A percentile compares a stretch with the other conserved stretches of the same genome.
These are phyloP conservation scores for Acacia acuminata DNA, from an alignment of 306 rosid genomes.

Conservation along the genomic window DNA sequence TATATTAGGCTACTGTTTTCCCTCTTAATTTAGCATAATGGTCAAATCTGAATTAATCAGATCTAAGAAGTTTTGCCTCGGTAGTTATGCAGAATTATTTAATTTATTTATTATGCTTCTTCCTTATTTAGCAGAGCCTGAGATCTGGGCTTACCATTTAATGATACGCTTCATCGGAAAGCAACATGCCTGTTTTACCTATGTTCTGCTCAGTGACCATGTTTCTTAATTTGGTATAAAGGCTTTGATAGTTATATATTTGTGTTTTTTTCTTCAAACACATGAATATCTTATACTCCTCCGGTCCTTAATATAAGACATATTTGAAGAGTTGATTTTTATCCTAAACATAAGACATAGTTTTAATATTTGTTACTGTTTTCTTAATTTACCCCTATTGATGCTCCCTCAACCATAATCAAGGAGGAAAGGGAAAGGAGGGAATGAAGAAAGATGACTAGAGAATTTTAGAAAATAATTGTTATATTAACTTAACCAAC, in stretches of 20 bases:
- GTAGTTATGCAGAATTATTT: background rate
- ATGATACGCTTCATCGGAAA: background rate
- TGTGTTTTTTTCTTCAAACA: too few relatives aligned
- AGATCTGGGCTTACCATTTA: background rate
- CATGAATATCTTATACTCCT: too few relatives aligned
- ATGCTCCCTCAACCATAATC: too few relatives aligned
- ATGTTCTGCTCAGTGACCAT: background rate
- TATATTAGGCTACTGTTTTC: background rate
- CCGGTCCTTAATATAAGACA: too few relatives aligned
- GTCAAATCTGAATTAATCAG: background rate
- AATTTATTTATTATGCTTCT: background rate
- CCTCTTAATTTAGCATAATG: background rate
- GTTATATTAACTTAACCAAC: too few relatives aligned
- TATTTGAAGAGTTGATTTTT: too few relatives aligned
- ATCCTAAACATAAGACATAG: too few relatives aligned
- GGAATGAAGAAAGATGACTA: too few relatives aligned
- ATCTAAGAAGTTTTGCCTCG: background rate
- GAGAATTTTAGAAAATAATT: too few relatives aligned
- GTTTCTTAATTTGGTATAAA: background rate
- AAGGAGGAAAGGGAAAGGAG: too few relatives aligned
- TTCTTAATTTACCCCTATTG: too few relatives aligned
- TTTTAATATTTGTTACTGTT: too few relatives aligned
- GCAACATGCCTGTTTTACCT: background rate
- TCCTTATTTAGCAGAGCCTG: background rate
- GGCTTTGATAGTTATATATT: background rate